Evolutionary conservation across 2,329 filamentous ascomycete genomes (phyloP), one percentile per base, ranked within the genome.

Genomic region (Apiospora hydei): DNA sequence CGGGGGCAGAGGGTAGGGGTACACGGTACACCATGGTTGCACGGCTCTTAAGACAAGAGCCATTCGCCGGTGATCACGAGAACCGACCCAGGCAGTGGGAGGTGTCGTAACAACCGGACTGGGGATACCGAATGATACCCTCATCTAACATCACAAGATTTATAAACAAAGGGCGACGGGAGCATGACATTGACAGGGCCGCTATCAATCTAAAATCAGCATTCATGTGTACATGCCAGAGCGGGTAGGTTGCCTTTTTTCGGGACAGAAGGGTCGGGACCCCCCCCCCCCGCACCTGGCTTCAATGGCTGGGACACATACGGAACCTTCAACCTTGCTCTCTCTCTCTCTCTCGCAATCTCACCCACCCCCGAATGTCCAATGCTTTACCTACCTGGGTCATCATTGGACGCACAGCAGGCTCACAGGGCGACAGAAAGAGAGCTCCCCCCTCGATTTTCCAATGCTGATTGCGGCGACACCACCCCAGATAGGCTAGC

Each of bases 191-290:
- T 30, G 51, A 14, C 49, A 38, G 26, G 7, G 46, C 46, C 21
- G 10, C 21, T n/a, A n/a, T 49, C 21, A 11, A 51, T 51, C 21
- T 24, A n/a, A 51, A 51, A 51, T 51, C 21, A 51, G 7, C 41
- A 10, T 51, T 11, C 11, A 51, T 51, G 51, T 38, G 53, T 34
- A 61, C 53, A 61, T 38, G 53, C 30, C 53, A 61, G 26, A 34
- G 51, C 26, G 51, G 51, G 26, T 57, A 34, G 51, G 26, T 18
- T 57, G 14, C 24, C 24, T 57, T 57, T 51, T 53, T 38, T 18
- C 53, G 53, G 53, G 30, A 61, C 26, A 61, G 53, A 34, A 34
- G 53, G 53, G 53, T 61, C 53, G 53, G 53, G 34, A 61, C 30
- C 10, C 34, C 53, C 30, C 10, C 34, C 53, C 53, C 53, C 53